Conservation (phyloP, 1,284 basidiomycete genomes). For the Pseudozyma sp. region DNA sequence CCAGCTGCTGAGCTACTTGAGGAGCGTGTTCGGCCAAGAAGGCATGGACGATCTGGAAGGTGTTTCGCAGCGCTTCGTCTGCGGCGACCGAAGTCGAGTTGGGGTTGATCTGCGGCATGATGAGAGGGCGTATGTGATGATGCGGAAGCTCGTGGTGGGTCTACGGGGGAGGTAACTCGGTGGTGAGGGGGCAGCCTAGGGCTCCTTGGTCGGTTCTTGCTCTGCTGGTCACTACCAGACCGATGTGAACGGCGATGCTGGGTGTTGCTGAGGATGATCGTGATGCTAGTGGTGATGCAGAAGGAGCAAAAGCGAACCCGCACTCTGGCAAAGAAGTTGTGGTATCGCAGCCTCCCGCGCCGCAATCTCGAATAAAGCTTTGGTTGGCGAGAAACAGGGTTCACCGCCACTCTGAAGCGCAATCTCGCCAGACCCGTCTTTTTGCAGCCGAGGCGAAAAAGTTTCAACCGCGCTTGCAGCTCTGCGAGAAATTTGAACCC, state of each 20-base stretch:
- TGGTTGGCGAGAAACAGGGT: conserved; percentile 2
- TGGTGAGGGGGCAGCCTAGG: too few species aligned
- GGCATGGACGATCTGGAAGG: conserved; percentile 50
- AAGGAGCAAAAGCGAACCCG: too few species aligned
- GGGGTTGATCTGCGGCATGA: conserved; percentile 24
- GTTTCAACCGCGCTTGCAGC: not conserved
- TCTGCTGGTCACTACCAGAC: too few species aligned
- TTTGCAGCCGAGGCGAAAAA: not conserved
- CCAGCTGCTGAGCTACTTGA: conserved; percentile 28
- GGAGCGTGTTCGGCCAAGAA: conserved; percentile 47
- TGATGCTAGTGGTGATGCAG: too few species aligned
- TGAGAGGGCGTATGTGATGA: not conserved
- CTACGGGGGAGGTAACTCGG: too few species aligned
- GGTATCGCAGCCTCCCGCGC: too few species aligned
- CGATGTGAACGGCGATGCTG: too few species aligned
- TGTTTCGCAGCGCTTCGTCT: conserved; percentile 38
- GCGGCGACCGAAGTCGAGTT: conserved; percentile 13
- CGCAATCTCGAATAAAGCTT: not conserved
- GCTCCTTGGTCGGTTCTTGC: too few species aligned
- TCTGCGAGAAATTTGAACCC: conserved; percentile 11
- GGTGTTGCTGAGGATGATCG: too few species aligned
- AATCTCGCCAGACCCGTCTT: too few species aligned
- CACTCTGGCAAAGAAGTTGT: too few species aligned
- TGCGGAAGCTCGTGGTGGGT: not conserved
- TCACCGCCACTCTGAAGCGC: conserved; percentile 13